phyloP scores from a whole-genome alignment of 164 flowering plant species.

The Liriodendron chinense region DNA sequence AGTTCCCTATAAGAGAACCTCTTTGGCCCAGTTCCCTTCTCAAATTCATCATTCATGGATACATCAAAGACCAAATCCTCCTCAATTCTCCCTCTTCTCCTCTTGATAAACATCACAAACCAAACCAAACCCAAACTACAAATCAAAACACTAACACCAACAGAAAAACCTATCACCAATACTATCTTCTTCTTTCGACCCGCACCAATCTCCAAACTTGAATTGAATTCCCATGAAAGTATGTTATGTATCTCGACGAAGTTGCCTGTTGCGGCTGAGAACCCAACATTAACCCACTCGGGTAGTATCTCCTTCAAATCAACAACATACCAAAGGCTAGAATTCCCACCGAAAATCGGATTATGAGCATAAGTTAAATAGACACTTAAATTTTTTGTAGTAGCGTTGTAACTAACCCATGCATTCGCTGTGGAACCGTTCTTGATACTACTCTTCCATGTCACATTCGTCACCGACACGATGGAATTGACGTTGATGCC shows the following conservation, averaged over 20 bases:
- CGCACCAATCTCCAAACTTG: constrained; percentile 29
- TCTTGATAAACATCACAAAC: constrained; percentile 3
- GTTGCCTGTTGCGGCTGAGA: constrained; percentile 66
- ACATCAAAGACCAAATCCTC: constrained; percentile 11
- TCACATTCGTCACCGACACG: constrained; percentile 22
- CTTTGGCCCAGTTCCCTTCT: constrained; percentile 37
- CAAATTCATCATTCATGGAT: constrained; percentile 32
- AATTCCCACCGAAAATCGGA: constrained; percentile 26
- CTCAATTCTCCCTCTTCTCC: not conserved
- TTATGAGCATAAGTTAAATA: constrained; percentile 38
- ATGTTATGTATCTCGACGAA: constrained; percentile 38
- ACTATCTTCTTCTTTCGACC: not conserved
- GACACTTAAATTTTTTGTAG: constrained; percentile 32
- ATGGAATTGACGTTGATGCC: constrained; percentile 53
- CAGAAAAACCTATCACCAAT: constrained; percentile 2
- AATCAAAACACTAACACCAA: constrained; percentile 14
- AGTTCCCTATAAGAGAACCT: constrained; percentile 24
- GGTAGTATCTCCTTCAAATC: constrained; percentile 46
- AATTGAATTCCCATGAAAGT: constrained; percentile 52
- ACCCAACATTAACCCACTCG: constrained; percentile 45
- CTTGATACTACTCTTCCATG: constrained; percentile 50
- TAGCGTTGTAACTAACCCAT: constrained; percentile 32
- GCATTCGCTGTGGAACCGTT: constrained; percentile 41
- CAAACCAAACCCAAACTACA: constrained; percentile 11
- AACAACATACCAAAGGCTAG: constrained; percentile 30